A percentile compares a stretch with the other conserved stretches of the same genome.
phyloP scores from a whole-genome alignment of 768 basidiomycete species.

The Boletus speciosus region DNA sequence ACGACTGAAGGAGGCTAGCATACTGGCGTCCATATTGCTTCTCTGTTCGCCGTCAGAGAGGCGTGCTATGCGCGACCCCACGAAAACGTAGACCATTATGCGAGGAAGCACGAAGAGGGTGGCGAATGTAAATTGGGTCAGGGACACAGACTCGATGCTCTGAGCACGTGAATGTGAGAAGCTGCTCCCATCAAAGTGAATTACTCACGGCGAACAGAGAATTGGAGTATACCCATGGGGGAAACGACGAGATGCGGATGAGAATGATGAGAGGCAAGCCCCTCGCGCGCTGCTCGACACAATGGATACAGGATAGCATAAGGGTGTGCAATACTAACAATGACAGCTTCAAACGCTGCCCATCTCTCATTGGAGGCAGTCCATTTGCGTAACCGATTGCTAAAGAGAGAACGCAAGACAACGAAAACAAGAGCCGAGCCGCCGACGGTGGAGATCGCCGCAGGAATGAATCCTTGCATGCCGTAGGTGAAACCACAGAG shows the following conservation, averaged over 20 bases:
- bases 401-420: constrained; percentile 57
- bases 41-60: constrained; percentile 77
- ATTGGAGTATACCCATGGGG: constrained; percentile 88
- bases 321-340: constrained; percentile 43
- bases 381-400: constrained; percentile 54
- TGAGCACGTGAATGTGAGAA: constrained; percentile 27
- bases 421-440: constrained; percentile 65
- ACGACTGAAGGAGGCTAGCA: constrained; percentile 11
- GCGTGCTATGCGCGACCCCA: constrained; percentile 70
- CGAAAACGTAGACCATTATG: constrained; percentile 67
- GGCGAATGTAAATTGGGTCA: constrained; percentile 75
- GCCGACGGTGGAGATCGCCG: constrained; percentile 54
- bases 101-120: constrained; percentile 72
- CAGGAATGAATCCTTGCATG: constrained; percentile 68
- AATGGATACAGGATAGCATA: background rate
- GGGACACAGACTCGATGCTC: constrained; percentile 69
- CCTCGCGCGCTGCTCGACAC: constrained; percentile 51
- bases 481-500: constrained; percentile 85
- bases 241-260: constrained; percentile 77
- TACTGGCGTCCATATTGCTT: constrained; percentile 72
- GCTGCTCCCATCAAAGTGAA: background rate
- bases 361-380: constrained; percentile 64
- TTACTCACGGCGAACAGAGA: constrained; percentile 67
- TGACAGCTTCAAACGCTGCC: constrained; percentile 72
- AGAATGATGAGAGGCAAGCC: constrained; percentile 81